Evolutionary conservation across 768 basidiomycete species (phyloP), one percentile per base, ranked within the genome.

Genomic region (Lentinula boryana): DNA sequence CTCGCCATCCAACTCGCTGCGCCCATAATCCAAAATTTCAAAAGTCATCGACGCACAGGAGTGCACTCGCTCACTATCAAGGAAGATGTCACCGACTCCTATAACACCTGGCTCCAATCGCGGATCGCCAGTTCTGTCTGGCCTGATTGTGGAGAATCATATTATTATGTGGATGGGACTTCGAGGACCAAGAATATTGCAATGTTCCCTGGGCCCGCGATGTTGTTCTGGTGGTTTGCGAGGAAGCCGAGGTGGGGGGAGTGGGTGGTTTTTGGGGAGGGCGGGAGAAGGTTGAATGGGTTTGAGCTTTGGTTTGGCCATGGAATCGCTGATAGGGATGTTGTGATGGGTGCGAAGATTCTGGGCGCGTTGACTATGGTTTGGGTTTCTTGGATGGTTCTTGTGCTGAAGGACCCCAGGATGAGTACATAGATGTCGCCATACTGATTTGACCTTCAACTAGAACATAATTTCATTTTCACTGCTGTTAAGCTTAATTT

Each of bases 141-240:
- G 78, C 54, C 54, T 23, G 74, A 76, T 41, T 76, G 78, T 27
- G 84, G 84, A 70, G 66, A 71, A 32, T 84, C 83, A 50, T 85
- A 80, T 67, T 86, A 86, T 67, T 71, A 72, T 70, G 76, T 63
- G 52, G 72, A 70, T 50, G 74, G 71, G 15, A 62, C 70, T 66
- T 74, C 66, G 36, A 61, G 60, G 18, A 75, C 74, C 10, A 79
- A 77, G 65, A 77, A 79, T 54, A 63, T 79, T 27, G 76, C 75
- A 13, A 81, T 75, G 12, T 86, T 84, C 69, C 85, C 84, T 49
- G 85, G 85, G 10, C 76, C 81, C 5, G 76, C 80, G 52, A 60
- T 70, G 13, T 68, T 80, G 31, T 80, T 83, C 65, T 84, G 83
- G 83, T 84, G 82, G 82, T 13, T 61, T 7, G 53, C 60, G 33